Conservation (phyloP, 2,329 filamentous ascomycete genomes). For the Blumeria graminis region DNA sequence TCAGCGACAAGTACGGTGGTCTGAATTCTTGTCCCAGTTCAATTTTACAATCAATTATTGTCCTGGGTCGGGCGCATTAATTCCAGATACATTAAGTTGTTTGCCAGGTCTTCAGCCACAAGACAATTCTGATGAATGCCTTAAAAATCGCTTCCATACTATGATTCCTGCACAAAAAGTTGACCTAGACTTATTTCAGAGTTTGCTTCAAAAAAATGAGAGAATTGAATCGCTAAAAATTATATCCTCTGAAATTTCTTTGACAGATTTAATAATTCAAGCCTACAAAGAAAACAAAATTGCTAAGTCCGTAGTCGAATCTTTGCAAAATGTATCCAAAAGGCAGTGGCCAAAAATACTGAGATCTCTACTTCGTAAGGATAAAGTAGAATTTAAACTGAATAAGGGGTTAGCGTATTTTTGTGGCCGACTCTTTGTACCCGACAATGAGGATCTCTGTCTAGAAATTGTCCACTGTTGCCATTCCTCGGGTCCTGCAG, state of each 20-base stretch:
- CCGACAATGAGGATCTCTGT: background rate
- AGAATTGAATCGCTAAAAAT: background rate
- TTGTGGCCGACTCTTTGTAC: background rate
- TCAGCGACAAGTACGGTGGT: background rate
- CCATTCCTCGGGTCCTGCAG: background rate
- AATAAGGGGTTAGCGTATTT: background rate
- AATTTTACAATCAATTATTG: background rate
- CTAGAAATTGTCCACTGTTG: background rate
- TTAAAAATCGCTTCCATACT: background rate
- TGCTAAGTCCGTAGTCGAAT: background rate
- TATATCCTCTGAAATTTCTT: background rate
- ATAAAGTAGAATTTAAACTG: background rate
- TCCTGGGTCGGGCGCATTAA: background rate
- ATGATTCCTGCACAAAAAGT: background rate
- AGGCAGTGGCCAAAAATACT: background rate
- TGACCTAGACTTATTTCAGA: background rate
- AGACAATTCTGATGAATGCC: constrained; percentile 1
- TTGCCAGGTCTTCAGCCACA: background rate
- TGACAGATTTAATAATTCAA: background rate
- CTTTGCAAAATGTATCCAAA: background rate
- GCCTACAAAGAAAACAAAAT: background rate
- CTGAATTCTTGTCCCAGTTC: background rate
- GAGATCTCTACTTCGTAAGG: background rate
- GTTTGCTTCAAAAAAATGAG: background rate
- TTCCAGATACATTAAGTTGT: background rate